Base-by-base conservation (phyloP, 2,329 filamentous ascomycete species). In the Aspergillus carbonarius region DNA sequence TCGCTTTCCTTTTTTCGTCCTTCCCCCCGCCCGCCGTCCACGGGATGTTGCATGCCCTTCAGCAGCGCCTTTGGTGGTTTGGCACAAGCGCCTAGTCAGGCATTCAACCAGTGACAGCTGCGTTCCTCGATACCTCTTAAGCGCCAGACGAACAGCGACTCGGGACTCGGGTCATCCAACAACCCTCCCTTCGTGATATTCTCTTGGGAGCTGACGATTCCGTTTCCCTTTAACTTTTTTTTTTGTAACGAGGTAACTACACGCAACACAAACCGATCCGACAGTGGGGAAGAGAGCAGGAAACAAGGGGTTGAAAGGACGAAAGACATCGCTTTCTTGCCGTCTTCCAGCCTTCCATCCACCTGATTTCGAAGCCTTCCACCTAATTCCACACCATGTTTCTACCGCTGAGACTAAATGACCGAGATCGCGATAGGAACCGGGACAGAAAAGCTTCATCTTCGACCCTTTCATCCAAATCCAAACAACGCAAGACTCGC, bases 401-500 rank as follows among this genome's bases (percentile, higher is more conserved):
- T 65, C 70, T 74, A 54, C 74, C 72, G 54, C 62, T 74, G 55
- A 74, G 71, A 71, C 68, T 70, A 64, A 68, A 70, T 68, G 72
- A 73, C 63, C 67, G 71, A 64, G 66, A 70, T 66, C 65, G 66
- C 65, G 68, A 70, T 57, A 69, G 70, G 62, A 68, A 67, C 55
- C 64, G 63, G 35, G 60, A 63, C 25, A 63, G 67, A 65, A 64
- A 66, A 59, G 54, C 69, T 56, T 68, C 65, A 13, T 65, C 70
- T 37, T 70, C 68, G 27, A 63, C 62, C 53, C 61, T 68, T 27
- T 66, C 64, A 39, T 59, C 65, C 55, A 69, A 65, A 65, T 60
- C 60, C 60, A 72, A 68, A 65, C 63, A 69, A 60, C 68, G 66
- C 54, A 63, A 66, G 42, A 69, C 70, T 57, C 67, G 71, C 53